These are phyloP conservation scores for Agaricales sp. DNA, from an alignment of 1,284 basidiomycete species.

Conservation along the genomic window DNA sequence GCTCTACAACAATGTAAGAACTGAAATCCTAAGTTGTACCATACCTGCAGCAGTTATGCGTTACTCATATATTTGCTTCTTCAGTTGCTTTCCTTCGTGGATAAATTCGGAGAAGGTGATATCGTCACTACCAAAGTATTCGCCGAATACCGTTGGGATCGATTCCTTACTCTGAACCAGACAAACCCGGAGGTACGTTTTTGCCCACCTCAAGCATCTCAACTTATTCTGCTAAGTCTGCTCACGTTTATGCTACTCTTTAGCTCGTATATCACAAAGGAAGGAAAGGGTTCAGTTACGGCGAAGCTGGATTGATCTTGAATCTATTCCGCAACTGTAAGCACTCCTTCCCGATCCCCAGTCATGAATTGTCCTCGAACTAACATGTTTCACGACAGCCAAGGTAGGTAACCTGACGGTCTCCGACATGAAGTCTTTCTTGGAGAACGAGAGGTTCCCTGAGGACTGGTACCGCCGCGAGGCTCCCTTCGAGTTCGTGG, in stretches of 20 bases:
- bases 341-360: neutral
- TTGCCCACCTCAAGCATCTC: too few relatives aligned
- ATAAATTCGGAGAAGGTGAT: neutral
- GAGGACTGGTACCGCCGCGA: neutral
- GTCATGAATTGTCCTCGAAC: neutral
- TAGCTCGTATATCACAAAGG: neutral
- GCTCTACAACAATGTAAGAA: neutral
- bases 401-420: neutral
- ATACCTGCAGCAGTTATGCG: neutral
- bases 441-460: neutral
- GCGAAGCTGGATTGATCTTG: neutral
- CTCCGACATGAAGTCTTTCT: neutral
- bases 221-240: too few relatives aligned
- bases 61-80: neutral
- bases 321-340: neutral
- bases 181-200: too few relatives aligned
- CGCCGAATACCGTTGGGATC: neutral
- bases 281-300: neutral
- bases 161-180: neutral
- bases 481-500: neutral
- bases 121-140: neutral
- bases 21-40: neutral
- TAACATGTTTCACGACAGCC: neutral
- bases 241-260: neutral
- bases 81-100: neutral